Evolutionary conservation across 2,329 filamentous ascomycete genomes (phyloP).

Genomic region (Phyllosticta citriasiana): DNA sequence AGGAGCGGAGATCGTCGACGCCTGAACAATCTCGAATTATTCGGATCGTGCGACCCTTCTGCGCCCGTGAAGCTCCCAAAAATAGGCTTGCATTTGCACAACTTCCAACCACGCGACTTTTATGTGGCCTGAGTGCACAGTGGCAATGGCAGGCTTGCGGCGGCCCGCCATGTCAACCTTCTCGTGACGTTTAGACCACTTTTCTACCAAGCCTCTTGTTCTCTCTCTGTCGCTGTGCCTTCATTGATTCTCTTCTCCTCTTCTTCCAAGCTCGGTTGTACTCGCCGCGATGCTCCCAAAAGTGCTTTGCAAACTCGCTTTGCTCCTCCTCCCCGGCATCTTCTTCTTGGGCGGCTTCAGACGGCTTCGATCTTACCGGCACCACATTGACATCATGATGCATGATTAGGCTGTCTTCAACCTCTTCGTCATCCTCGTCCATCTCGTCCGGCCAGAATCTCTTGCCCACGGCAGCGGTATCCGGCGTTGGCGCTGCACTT

Average conservation of each 20-base stretch:
- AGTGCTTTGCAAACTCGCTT: conserved; percentile 53
- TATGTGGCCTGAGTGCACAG: neutral
- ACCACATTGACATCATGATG: conserved; percentile 6
- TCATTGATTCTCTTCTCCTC: conserved; percentile 48
- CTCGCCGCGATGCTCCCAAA: conserved; percentile 44
- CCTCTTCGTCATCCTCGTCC: conserved; percentile 17
- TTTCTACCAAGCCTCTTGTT: conserved; percentile 42
- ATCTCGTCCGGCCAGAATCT: conserved; percentile 42
- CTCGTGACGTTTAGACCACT: conserved; percentile 9
- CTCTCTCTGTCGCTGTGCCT: conserved; percentile 50
- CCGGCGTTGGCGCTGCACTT: conserved; percentile 88
- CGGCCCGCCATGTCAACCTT: neutral
- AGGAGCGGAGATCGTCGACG: neutral
- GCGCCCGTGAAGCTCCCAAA: neutral
- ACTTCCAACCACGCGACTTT: neutral
- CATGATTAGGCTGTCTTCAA: conserved; percentile 20
- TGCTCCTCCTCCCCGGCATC: conserved; percentile 28
- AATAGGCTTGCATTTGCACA: neutral
- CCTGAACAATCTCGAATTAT: neutral
- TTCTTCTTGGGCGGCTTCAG: conserved; percentile 16
- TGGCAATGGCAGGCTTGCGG: neutral
- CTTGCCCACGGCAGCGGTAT: conserved; percentile 69
- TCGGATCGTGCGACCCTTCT: neutral
- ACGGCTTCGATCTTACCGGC: conserved; percentile 11
- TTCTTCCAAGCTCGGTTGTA: conserved; percentile 43